Evolutionary conservation across 1,284 basidiomycete genomes (phyloP).

Genomic region (Inonotus hispidus): DNA sequence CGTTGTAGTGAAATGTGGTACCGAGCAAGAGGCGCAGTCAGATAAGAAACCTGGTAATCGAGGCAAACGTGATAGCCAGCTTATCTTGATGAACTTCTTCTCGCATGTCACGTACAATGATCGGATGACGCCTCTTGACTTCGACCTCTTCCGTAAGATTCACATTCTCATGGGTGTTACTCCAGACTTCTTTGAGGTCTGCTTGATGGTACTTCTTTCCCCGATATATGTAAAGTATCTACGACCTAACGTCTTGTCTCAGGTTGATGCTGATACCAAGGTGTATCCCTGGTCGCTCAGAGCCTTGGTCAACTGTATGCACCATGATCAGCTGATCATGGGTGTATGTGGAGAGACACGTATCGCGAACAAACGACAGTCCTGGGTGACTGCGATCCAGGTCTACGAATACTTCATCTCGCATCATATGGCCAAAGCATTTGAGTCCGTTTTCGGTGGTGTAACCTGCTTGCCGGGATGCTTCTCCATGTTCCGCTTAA

Average conservation of each 20-base stretch:
- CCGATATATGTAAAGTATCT: not conserved
- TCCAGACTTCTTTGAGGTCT: conserved; percentile 97
- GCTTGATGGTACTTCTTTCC: conserved; percentile 77
- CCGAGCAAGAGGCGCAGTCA: conserved; percentile 68
- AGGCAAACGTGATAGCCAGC: conserved; percentile 97
- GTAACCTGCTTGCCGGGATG: conserved; percentile 98
- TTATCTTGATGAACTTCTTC: conserved; percentile 99
- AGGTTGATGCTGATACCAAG: conserved; percentile 98
- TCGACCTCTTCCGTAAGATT: conserved; percentile 96
- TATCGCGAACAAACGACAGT: conserved; percentile 96
- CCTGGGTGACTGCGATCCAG: conserved; percentile 98
- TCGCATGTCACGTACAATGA: conserved; percentile 99
- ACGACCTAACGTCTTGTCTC: conserved; percentile 19
- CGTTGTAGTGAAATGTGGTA: conserved; percentile 96
- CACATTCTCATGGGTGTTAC: conserved; percentile 98
- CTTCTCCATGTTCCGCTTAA: conserved; percentile 99
- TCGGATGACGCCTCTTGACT: conserved; percentile 96
- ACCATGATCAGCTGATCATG: conserved; percentile 98
- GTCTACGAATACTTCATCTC: conserved; percentile 99
- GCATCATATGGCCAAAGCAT: conserved; percentile 96
- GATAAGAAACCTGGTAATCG: conserved; percentile 97
- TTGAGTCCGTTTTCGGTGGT: conserved; percentile 99
- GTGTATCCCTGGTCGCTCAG: conserved; percentile 84
- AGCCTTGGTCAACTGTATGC: conserved; percentile 94
- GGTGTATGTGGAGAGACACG: conserved; percentile 98